Evolutionary conservation across 2,329 filamentous ascomycete species (phyloP).

Genomic region (Sclerotinia glacialis): DNA sequence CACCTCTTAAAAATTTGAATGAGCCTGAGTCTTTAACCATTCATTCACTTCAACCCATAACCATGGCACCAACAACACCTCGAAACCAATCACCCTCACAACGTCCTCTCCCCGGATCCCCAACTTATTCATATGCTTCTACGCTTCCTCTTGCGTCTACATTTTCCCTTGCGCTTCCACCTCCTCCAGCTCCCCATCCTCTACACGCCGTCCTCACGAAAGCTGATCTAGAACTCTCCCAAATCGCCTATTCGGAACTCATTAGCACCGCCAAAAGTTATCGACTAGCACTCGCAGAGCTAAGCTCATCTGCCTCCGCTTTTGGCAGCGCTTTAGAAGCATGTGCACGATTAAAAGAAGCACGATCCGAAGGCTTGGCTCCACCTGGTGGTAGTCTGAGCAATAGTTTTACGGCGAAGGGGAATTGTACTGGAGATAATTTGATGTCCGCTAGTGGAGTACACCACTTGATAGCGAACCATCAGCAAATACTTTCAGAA

Average conservation of each 20-base stretch:
- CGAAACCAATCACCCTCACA: constrained; percentile 50
- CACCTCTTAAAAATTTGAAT: not conserved
- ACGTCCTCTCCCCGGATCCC: constrained; percentile 60
- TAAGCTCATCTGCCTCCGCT: constrained; percentile 59
- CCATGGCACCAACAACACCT: constrained; percentile 27
- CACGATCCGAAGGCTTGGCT: constrained; percentile 56
- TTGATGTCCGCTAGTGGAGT: constrained; percentile 61
- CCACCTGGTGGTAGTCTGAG: constrained; percentile 36
- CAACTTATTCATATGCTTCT: constrained; percentile 61
- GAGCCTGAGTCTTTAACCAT: not conserved
- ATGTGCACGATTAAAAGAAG: constrained; percentile 66
- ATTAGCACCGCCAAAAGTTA: constrained; percentile 62
- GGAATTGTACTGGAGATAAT: constrained; percentile 60
- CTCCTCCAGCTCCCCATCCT: constrained; percentile 59
- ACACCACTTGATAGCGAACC: constrained; percentile 66
- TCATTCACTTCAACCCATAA: constrained; percentile 8
- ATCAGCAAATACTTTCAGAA: constrained; percentile 67
- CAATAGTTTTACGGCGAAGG: constrained; percentile 48
- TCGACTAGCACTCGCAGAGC: constrained; percentile 57
- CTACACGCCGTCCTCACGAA: constrained; percentile 59
- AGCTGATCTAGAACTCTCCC: constrained; percentile 60
- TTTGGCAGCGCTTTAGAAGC: constrained; percentile 65
- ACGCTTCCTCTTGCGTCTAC: constrained; percentile 57
- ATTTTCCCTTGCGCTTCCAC: constrained; percentile 57
- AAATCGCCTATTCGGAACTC: constrained; percentile 61